Evolutionary conservation across 164 flowering plant species (phyloP).

Genomic region (Santalum album): DNA sequence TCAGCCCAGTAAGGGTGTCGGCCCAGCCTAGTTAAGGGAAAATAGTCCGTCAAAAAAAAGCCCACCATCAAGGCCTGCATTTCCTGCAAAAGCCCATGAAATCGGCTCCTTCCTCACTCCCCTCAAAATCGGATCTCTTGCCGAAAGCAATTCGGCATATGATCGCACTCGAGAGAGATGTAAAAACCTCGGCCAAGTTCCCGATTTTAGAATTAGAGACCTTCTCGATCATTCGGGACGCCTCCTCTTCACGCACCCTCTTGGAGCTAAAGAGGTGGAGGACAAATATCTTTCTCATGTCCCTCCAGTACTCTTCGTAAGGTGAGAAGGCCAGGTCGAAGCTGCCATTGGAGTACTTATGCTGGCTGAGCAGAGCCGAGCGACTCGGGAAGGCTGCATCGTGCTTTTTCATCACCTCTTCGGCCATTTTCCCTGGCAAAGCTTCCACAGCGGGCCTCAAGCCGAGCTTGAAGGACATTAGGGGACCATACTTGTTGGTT

Average conservation of each 20-base stretch:
- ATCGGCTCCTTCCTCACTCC: background rate
- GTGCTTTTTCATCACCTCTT: background rate
- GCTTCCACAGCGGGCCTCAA: background rate
- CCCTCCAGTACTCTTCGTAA: constrained; percentile 22
- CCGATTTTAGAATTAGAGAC: background rate
- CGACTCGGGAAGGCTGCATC: background rate
- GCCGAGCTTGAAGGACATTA: background rate
- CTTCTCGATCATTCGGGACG: constrained; percentile 3
- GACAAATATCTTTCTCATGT: constrained; percentile 18
- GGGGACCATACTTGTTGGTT: background rate
- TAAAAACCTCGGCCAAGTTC: constrained; percentile 3
- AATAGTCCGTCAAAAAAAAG: background rate
- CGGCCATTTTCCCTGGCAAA: background rate
- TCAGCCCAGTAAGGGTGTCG: background rate
- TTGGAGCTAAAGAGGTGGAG: constrained; percentile 20
- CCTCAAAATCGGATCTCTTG: background rate
- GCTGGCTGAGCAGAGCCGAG: background rate
- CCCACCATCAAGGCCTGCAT: background rate
- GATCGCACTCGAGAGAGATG: background rate
- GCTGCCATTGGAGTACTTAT: background rate
- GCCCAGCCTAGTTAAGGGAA: background rate
- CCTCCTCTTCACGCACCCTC: constrained; percentile 24
- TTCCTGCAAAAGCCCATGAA: background rate
- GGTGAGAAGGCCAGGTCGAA: constrained; percentile 13
- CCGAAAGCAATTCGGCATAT: constrained; percentile 13